A percentile compares a stretch with the other conserved stretches of the same genome.
Evolutionary conservation across 1,284 basidiomycete species (phyloP).

Genomic region (Tylopilus orsonianus): DNA sequence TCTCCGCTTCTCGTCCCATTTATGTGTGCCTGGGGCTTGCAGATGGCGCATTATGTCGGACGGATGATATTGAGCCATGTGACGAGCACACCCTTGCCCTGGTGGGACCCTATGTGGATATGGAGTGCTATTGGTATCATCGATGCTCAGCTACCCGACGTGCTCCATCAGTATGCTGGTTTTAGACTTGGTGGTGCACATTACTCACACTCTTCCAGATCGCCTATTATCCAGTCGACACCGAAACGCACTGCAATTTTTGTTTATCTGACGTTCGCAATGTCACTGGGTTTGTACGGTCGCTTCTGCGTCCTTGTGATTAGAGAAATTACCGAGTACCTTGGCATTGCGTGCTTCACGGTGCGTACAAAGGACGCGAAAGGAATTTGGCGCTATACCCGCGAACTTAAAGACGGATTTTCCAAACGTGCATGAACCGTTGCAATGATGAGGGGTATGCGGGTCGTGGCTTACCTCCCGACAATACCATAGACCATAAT

Average conservation of each 20-base stretch:
- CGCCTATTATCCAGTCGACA: conserved; percentile 69
- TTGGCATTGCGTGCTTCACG: conserved; percentile 89
- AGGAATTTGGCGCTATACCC: conserved; percentile 65
- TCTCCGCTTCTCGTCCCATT: conserved; percentile 82
- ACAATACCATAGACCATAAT: conserved; percentile 10
- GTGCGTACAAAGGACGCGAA: conserved; percentile 77
- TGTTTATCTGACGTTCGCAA: conserved; percentile 65
- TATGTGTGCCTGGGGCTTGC: conserved; percentile 86
- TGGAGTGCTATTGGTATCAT: conserved; percentile 77
- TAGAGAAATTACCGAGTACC: conserved; percentile 81
- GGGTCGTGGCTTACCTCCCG: not conserved
- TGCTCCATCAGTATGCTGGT: conserved; percentile 60
- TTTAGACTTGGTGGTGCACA: not conserved
- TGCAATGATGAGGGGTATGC: not conserved
- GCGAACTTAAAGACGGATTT: conserved; percentile 27
- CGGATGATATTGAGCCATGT: conserved; percentile 94
- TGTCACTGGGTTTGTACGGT: conserved; percentile 72
- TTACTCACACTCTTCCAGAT: conserved; percentile 36
- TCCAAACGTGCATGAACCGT: conserved; percentile 23
- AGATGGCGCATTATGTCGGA: conserved; percentile 86
- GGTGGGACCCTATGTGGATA: conserved; percentile 86
- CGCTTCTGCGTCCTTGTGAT: conserved; percentile 84
- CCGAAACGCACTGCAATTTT: conserved; percentile 60
- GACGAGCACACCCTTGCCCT: conserved; percentile 81
- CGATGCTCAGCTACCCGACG: conserved; percentile 75